Conservation (phyloP, 306 rosid genomes). For the Gillenia trifoliata region DNA sequence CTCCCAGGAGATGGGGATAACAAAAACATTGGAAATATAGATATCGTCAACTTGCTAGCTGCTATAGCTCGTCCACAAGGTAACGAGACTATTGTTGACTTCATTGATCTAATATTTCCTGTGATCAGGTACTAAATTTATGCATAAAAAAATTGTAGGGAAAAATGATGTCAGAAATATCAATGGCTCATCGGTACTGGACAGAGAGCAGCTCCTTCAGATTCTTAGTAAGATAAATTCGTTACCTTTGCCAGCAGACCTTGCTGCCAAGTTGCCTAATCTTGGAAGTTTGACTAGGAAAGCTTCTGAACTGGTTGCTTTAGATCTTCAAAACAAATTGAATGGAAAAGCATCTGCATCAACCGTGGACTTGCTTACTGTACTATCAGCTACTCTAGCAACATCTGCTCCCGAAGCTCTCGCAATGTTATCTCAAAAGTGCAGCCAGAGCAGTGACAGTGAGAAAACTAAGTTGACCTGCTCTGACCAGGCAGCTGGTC, state of each 20-base stretch:
- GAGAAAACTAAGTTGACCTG: slow-evolving; percentile 43
- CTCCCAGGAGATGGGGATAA: slow-evolving; percentile 35
- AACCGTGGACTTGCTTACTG: slow-evolving; percentile 72
- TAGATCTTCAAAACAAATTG: slow-evolving; percentile 43
- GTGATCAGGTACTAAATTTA: slow-evolving; percentile 8
- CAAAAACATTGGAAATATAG: slow-evolving; percentile 39
- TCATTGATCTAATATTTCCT: background rate
- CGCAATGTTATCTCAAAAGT: slow-evolving; percentile 47
- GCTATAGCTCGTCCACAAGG: slow-evolving; percentile 72
- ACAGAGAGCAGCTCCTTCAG: slow-evolving; percentile 70
- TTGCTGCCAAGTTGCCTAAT: slow-evolving; percentile 68
- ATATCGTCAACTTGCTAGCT: slow-evolving; percentile 64
- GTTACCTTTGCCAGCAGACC: slow-evolving; percentile 63
- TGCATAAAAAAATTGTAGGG: slow-evolving; percentile 37
- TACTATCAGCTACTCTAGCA: slow-evolving; percentile 65
- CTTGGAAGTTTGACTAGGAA: slow-evolving; percentile 45
- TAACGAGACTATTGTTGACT: slow-evolving; percentile 9
- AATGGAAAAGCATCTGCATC: slow-evolving; percentile 47
- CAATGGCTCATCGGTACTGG: slow-evolving; percentile 43
- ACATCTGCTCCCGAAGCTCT: slow-evolving; percentile 50
- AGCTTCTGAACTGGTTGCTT: slow-evolving; percentile 32
- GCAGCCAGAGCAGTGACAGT: slow-evolving; percentile 63
- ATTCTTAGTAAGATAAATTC: slow-evolving; percentile 69
- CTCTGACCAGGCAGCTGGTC: slow-evolving; percentile 39
- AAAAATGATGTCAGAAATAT: slow-evolving; percentile 56